Evolutionary conservation across 805 yeast genomes (phyloP), one percentile per base, ranked within the genome.

Genomic region (Starmera pachycereana): DNA sequence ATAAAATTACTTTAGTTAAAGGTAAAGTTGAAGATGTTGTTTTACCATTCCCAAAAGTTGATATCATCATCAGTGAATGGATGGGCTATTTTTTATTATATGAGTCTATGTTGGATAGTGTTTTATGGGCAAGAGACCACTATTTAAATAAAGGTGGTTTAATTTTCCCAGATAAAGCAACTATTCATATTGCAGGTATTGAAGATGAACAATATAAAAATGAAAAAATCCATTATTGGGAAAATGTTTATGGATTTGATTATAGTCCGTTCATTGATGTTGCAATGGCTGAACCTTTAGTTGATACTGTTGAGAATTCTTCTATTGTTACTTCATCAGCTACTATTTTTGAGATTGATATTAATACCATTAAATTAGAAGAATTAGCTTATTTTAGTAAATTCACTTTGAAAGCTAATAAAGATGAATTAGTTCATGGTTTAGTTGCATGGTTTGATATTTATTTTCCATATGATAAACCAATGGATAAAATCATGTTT

Each of bases 91-190:
- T 92, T 56, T 64, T 94, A 51, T 71, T 94, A 41, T 92, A 90
- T 60, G 99, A 92, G 71, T 85, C 96, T 45, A 92, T 92, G 99
- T 73, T 92, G 60, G 97, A 92, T 63, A 87, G 97, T 25, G 98
- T 92, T 25, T 68, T 92, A 50, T 76, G 76, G 51, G 99, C 99
- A 30, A 77, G 99, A 65, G 99, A 92, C 65, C 78, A 73, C 59
- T 94, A 88, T 62, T 68, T 85, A 44, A 66, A 55, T 18, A 58
- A 67, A 53, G 95, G 85, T 38, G 99, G 99, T 12, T 70, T 90
- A 49, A 87, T 92, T 51, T 79, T 90, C 70, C 98, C 98, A 37
- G 96, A 92, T 60, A 86, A 85, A 63, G 88, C 96, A 46, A 72
- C 84, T 29, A 83, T 92, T 72, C 81, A 80, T 56, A 69, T 88